Evolutionary conservation across 192 early-diverging fungal genomes (phyloP).

Genomic region (Glomus cerebriforme): DNA sequence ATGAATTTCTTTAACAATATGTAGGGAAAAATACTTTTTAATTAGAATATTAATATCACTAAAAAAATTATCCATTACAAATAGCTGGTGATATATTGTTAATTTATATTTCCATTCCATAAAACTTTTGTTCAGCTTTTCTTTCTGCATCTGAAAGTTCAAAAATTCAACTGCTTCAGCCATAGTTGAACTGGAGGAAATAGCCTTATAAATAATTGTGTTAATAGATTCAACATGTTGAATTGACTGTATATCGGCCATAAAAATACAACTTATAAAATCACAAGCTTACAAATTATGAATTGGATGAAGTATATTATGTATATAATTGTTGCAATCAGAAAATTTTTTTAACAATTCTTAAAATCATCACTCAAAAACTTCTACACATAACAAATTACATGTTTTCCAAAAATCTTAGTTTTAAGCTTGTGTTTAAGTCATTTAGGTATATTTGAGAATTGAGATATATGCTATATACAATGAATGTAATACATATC

Average conservation of each 20-base stretch:
- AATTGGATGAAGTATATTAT: neutral
- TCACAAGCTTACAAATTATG: neutral
- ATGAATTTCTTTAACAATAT: neutral
- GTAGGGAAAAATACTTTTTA: neutral
- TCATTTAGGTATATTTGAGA: neutral
- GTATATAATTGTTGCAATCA: neutral
- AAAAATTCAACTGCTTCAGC: neutral
- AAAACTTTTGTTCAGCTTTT: neutral
- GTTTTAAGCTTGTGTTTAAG: neutral
- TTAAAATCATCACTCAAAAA: neutral
- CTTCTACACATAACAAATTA: neutral
- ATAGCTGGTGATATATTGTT: neutral
- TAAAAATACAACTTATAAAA: conserved; percentile 17
- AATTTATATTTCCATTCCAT: neutral
- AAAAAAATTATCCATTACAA: neutral
- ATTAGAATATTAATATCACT: neutral
- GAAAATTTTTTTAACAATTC: neutral
- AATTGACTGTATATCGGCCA: conserved; percentile 22
- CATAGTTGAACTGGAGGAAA: conserved; percentile 1
- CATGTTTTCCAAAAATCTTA: neutral
- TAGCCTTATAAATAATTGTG: neutral
- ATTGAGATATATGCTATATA: neutral
- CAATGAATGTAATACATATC: neutral
- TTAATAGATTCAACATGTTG: conserved; percentile 16
- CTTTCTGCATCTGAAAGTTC: neutral